Evolutionary conservation across 108 stramenopile genomes (phyloP).

Genomic region (Discostella pseudostelligera): DNA sequence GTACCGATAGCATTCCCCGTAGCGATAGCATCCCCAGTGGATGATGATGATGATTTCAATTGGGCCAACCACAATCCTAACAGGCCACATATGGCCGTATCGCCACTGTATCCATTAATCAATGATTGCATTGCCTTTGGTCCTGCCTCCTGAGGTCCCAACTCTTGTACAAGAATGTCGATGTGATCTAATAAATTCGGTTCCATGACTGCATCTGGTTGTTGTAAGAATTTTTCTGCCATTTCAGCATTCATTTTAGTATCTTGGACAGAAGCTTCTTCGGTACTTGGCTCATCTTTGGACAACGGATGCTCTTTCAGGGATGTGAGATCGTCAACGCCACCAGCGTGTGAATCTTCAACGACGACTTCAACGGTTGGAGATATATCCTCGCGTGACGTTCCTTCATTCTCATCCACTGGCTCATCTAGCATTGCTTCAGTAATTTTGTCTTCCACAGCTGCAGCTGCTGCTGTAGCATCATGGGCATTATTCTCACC

Average conservation of each 20-base stretch:
- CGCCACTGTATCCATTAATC: slow-evolving; percentile 60
- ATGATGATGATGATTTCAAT: slow-evolving; percentile 38
- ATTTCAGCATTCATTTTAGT: slow-evolving; percentile 52
- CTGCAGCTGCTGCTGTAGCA: neutral
- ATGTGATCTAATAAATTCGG: slow-evolving; percentile 37
- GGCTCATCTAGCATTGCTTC: too few species aligned
- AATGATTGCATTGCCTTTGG: slow-evolving; percentile 63
- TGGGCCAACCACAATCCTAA: slow-evolving; percentile 75
- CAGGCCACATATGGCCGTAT: slow-evolving; percentile 79
- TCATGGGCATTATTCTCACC: neutral
- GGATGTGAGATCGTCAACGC: too few species aligned
- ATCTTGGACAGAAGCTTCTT: slow-evolving; percentile 20
- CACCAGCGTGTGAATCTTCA: too few species aligned
- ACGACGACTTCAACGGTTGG: too few species aligned
- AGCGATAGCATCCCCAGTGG: neutral
- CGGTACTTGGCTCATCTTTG: too few species aligned
- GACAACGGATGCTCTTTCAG: neutral
- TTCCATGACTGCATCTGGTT: slow-evolving; percentile 82
- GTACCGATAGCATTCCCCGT: neutral
- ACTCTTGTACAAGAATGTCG: slow-evolving; percentile 23
- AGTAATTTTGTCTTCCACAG: neutral
- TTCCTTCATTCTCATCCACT: too few species aligned
- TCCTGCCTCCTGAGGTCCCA: slow-evolving; percentile 54
- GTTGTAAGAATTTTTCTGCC: slow-evolving; percentile 54
- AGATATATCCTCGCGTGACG: too few species aligned